These are phyloP conservation scores for Pseudopyricularia cyperi DNA, from an alignment of 2,329 filamentous ascomycete species.

Conservation along the genomic window DNA sequence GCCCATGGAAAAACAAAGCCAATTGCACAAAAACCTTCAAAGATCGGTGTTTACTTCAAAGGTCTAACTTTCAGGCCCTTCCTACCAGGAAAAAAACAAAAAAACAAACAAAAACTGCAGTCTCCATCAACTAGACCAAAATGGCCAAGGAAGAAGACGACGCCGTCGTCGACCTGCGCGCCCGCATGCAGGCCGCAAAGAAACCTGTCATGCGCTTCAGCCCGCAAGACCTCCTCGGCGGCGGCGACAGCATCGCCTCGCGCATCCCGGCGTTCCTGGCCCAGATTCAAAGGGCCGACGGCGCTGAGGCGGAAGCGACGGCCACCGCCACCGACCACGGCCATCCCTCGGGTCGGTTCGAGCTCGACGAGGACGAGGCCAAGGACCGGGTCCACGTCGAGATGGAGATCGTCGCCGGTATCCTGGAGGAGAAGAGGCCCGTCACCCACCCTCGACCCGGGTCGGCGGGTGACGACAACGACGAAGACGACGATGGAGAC, in stretches of 20 bases:
- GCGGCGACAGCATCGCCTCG: slow-evolving; percentile 6
- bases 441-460: neutral
- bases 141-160: slow-evolving; percentile 9
- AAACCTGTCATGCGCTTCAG: slow-evolving; percentile 12
- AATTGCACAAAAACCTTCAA: too few species aligned
- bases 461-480: neutral
- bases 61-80: slow-evolving; percentile 6
- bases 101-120: neutral
- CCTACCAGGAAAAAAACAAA: neutral
- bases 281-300: slow-evolving; percentile 5
- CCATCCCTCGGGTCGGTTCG: slow-evolving; percentile 6
- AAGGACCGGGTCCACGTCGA: slow-evolving; percentile 9
- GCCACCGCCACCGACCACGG: neutral
- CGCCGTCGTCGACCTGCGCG: slow-evolving; percentile 10
- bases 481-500: neutral
- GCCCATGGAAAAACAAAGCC: too few species aligned
- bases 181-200: slow-evolving; percentile 1
- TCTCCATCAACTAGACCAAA: neutral
- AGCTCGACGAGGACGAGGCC: slow-evolving; percentile 11
- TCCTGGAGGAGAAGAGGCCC: slow-evolving; percentile 8
- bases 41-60: too few species aligned
- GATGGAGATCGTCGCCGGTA: slow-evolving; percentile 10
- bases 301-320: slow-evolving; percentile 1
- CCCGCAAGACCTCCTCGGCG: slow-evolving; percentile 8
- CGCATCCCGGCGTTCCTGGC: slow-evolving; percentile 13